Conservation (phyloP, 192 early-diverging fungal species). For the Funneliformis mosseae region DNA sequence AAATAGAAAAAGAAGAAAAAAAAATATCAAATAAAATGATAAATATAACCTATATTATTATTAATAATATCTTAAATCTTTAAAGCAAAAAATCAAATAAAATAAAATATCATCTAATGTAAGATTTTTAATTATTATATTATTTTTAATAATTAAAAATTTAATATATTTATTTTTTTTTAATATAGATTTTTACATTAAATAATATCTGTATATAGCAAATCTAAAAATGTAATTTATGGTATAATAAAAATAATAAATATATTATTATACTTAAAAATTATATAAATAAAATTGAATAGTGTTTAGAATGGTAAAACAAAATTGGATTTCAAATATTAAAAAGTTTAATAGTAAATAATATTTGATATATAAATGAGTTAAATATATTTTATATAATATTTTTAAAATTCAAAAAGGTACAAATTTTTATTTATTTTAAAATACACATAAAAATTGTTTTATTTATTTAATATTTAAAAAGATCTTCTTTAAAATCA, state of each 20-base stretch:
- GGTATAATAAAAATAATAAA: neutral
- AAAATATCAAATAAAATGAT: neutral
- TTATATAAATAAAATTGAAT: neutral
- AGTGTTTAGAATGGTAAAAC: neutral
- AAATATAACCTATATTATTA: neutral
- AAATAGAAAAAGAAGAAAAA: conserved; percentile 12
- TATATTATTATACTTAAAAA: neutral
- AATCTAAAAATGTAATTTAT: neutral
- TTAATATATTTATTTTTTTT: conserved; percentile 4
- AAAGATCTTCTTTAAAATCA: too few species aligned
- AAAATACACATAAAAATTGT: neutral
- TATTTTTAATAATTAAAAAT: conserved; percentile 1
- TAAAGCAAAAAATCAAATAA: neutral
- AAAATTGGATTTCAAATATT: neutral
- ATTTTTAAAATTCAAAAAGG: conserved; percentile 20
- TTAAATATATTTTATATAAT: neutral
- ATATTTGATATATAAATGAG: neutral
- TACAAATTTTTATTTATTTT: neutral
- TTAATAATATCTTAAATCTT: neutral
- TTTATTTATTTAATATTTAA: neutral
- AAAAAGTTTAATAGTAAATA: neutral
- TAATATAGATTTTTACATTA: conserved; percentile 2
- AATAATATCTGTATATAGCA: neutral
- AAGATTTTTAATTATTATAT: neutral
- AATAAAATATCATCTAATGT: conserved; percentile 19